Evolutionary conservation across 768 basidiomycete species (phyloP).

Genomic region (Boletellus ananiceps): DNA sequence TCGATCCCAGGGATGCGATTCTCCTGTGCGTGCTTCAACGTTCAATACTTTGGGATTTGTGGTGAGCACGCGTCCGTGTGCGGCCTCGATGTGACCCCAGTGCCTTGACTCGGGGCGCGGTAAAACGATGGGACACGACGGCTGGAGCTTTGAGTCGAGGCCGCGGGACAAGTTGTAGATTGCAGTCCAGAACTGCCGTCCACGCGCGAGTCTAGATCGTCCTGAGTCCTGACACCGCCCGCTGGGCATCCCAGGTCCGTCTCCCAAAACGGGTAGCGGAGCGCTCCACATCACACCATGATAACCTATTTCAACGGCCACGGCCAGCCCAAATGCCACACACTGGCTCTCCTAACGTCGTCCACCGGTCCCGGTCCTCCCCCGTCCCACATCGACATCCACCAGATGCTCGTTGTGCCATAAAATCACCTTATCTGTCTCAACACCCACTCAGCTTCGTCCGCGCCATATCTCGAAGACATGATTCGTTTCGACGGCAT

Average conservation of each 20-base stretch:
- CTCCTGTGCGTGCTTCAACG: no score
- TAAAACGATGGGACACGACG: background rate
- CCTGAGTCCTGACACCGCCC: conserved; percentile 8
- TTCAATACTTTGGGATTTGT: no score
- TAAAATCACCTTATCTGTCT: conserved; percentile 4
- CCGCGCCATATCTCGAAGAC: background rate
- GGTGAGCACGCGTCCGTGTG: no score
- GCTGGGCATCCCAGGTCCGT: conserved; percentile 9
- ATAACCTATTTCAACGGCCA: conserved; percentile 28
- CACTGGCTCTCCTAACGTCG: conserved; percentile 12
- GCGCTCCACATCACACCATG: conserved; percentile 16
- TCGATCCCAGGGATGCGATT: no score
- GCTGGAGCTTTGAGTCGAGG: background rate
- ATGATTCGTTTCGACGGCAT: conserved; percentile 81
- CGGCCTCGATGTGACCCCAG: no score
- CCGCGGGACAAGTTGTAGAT: background rate
- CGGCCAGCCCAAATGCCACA: conserved; percentile 1
- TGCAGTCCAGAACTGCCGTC: background rate
- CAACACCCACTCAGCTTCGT: background rate
- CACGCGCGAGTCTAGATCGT: conserved; percentile 18
- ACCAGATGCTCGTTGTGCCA: conserved; percentile 1
- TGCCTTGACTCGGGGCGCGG: no score
- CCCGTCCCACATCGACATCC: background rate
- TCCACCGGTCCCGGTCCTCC: background rate
- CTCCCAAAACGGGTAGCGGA: conserved; percentile 24